These are phyloP conservation scores for Citrullus mucosospermus DNA, from an alignment of 306 rosid species.

Conservation along the genomic window DNA sequence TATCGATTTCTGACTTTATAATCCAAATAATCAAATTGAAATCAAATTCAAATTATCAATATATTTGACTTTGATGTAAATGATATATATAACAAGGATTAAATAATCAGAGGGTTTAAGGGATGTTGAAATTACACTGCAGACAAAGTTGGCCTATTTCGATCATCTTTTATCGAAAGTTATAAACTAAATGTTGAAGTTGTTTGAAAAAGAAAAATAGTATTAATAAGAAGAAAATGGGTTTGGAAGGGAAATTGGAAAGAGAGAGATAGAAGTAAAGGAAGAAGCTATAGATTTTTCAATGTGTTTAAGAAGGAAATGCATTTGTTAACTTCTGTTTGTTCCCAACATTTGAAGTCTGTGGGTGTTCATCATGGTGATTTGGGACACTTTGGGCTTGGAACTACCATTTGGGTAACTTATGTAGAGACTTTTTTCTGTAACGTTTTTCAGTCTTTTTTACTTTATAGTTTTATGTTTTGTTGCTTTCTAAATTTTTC, in stretches of 20 bases:
- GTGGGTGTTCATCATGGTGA: constrained; percentile 6
- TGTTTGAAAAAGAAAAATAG: no score
- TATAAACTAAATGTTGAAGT: no score
- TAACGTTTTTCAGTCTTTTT: no score
- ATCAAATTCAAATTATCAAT: no score
- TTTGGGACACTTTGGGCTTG: constrained; percentile 7
- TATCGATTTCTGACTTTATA: no score
- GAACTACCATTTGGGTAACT: constrained; percentile 1
- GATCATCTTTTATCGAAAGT: no score
- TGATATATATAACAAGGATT: not conserved
- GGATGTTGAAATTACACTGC: not conserved
- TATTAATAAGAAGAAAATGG: no score
- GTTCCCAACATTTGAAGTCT: not conserved
- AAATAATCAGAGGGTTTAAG: not conserved
- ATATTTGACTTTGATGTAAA: not conserved
- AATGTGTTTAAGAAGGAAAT: not conserved
- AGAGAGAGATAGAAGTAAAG: not conserved
- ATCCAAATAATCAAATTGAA: no score
- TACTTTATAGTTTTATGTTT: no score
- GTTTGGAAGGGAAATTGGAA: constrained; percentile 11
- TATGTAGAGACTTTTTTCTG: no score
- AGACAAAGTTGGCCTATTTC: no score
- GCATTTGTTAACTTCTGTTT: not conserved
- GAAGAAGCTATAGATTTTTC: not conserved
- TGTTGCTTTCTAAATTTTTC: no score